Percentiles rank a stretch among this genome's conserved stretches.
Conservation (phyloP, 2,329 filamentous ascomycete genomes). For the Apiospora aurea region DNA sequence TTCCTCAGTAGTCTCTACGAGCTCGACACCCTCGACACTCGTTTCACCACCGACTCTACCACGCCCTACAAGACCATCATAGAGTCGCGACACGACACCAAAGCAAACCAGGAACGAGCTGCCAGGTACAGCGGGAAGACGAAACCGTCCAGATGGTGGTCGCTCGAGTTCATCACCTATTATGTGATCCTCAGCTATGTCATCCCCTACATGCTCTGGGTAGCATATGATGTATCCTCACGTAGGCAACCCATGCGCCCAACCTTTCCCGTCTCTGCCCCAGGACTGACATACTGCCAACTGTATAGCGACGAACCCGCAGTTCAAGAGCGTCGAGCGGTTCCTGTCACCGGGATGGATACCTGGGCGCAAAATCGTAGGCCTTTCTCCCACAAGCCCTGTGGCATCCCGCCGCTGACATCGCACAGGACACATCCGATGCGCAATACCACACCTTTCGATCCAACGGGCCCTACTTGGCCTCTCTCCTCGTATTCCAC, state of each 20-base stretch:
- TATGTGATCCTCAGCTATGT: conserved; percentile 69
- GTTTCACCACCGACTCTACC: conserved; percentile 73
- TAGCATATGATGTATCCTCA: conserved; percentile 84
- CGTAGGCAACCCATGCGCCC: conserved; percentile 55
- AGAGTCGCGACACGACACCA: conserved; percentile 56
- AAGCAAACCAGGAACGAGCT: conserved; percentile 48
- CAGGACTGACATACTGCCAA: neutral
- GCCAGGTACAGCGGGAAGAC: conserved; percentile 53
- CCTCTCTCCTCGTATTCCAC: conserved; percentile 76
- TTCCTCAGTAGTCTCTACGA: conserved; percentile 61
- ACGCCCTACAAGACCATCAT: conserved; percentile 68
- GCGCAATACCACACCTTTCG: conserved; percentile 87
- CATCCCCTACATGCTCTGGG: conserved; percentile 89
- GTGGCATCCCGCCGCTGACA: conserved; percentile 26
- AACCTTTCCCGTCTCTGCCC: neutral
- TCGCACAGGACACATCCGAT: conserved; percentile 81
- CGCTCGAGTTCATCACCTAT: conserved; percentile 86
- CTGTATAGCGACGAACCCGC: conserved; percentile 75
- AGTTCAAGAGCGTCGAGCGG: conserved; percentile 76
- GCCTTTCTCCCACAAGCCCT: conserved; percentile 37
- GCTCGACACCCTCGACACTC: conserved; percentile 67
- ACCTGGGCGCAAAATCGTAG: conserved; percentile 84
- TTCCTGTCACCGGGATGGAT: conserved; percentile 87
- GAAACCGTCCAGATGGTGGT: conserved; percentile 80
- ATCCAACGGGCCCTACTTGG: conserved; percentile 83